Conservation (phyloP, 441 rosid genomes). For the Aquilaria agallochum region DNA sequence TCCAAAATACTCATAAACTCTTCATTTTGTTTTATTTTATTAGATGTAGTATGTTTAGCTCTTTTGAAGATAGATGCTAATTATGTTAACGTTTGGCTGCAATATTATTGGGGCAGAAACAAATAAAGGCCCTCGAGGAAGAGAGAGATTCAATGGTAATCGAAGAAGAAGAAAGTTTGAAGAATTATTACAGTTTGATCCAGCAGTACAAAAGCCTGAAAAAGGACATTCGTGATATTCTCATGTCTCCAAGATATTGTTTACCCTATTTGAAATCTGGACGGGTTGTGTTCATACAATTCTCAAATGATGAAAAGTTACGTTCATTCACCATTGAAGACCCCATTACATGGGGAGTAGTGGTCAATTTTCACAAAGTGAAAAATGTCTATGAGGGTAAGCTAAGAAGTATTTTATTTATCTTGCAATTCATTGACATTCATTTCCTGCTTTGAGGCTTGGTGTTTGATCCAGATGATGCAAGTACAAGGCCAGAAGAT, state of each 20-base stretch:
- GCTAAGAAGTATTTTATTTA: slow-evolving; percentile 14
- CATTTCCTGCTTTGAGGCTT: slow-evolving; percentile 7
- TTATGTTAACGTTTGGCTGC: not conserved
- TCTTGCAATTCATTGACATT: slow-evolving; percentile 3
- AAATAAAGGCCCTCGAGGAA: slow-evolving; percentile 72
- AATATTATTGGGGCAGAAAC: slow-evolving; percentile 42
- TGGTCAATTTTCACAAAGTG: slow-evolving; percentile 69
- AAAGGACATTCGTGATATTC: slow-evolving; percentile 76
- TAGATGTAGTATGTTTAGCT: not conserved
- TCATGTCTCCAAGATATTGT: slow-evolving; percentile 77
- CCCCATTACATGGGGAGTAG: slow-evolving; percentile 77
- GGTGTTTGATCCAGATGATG: slow-evolving; percentile 54
- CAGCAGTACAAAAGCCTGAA: slow-evolving; percentile 71
- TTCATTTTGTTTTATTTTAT: too few species aligned
- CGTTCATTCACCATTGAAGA: slow-evolving; percentile 70
- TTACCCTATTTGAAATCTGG: slow-evolving; percentile 86
- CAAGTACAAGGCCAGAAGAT: slow-evolving; percentile 70
- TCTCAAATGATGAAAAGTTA: slow-evolving; percentile 50
- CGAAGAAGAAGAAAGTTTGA: slow-evolving; percentile 93
- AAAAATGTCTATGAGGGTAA: slow-evolving; percentile 66
- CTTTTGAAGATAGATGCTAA: not conserved
- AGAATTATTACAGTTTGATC: slow-evolving; percentile 73
- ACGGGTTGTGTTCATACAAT: slow-evolving; percentile 65
- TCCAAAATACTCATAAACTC: too few species aligned
- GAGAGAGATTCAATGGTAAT: slow-evolving; percentile 87